Conservation (phyloP, 1,284 basidiomycete species). For the Golubevia sp. region DNA sequence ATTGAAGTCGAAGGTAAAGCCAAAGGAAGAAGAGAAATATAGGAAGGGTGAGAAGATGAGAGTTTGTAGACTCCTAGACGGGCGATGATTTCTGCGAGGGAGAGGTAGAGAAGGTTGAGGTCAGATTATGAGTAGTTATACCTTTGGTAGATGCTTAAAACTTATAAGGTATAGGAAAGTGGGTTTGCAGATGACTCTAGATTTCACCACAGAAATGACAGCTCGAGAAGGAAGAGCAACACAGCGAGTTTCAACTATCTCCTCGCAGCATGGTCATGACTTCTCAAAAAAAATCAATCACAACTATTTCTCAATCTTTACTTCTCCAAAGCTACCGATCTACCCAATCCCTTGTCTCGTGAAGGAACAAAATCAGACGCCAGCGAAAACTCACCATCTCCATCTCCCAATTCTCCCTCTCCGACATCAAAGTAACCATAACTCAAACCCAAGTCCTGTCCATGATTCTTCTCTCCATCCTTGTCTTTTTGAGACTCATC, state of each 20-base stretch:
- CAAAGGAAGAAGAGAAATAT: conserved; percentile 78
- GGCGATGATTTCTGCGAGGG: conserved; percentile 64
- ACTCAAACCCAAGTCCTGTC: conserved; percentile 30
- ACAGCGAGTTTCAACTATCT: no score
- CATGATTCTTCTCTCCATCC: not conserved
- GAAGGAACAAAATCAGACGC: no score
- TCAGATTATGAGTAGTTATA: not conserved
- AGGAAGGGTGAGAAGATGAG: conserved; percentile 75
- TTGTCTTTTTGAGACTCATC: conserved; percentile 5
- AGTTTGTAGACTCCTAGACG: conserved; percentile 82
- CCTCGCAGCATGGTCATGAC: no score
- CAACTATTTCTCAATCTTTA: no score
- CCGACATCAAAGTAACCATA: conserved; percentile 49
- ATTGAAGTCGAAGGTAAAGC: conserved; percentile 73
- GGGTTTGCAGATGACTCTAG: no score
- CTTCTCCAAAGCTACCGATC: no score
- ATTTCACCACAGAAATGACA: no score
- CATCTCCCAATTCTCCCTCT: conserved; percentile 27
- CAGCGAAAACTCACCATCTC: conserved; percentile 21
- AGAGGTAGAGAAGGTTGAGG: conserved; percentile 38
- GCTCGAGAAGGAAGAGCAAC: no score
- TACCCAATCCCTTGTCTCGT: no score
- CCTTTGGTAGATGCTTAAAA: no score
- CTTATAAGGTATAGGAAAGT: no score
- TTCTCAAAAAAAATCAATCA: no score